A percentile compares a stretch with the other conserved stretches of the same genome.
These are phyloP conservation scores for Akanthomyces muscarius DNA, from an alignment of 2,329 filamentous ascomycete species.

Conservation along the genomic window DNA sequence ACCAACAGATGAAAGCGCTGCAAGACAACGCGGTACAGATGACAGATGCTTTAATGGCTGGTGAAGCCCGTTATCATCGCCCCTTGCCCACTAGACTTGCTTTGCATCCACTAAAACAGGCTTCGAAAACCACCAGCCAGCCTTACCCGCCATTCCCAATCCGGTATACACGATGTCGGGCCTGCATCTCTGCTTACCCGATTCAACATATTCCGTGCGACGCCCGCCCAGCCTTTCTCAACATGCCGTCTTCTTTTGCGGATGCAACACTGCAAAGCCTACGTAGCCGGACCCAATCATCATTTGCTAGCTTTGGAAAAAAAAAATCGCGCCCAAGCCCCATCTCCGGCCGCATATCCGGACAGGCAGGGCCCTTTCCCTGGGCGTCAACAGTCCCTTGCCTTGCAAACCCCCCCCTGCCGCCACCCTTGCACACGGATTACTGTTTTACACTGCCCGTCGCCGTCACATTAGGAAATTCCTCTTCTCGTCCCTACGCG, in stretches of 20 bases:
- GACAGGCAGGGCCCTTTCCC: background rate
- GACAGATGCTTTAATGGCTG: too few species aligned
- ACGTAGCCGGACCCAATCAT: background rate
- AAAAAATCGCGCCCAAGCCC: background rate
- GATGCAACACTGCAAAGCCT: background rate
- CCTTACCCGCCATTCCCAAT: conserved; percentile 1
- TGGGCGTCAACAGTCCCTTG: background rate
- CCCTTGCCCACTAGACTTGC: too few species aligned
- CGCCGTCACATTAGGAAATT: too few species aligned
- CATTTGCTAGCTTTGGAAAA: background rate
- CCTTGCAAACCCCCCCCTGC: background rate
- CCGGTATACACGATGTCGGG: background rate
- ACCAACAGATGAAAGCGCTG: too few species aligned
- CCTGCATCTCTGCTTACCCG: conserved; percentile 10
- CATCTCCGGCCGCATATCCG: conserved; percentile 14
- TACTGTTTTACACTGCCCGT: background rate
- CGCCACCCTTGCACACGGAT: background rate
- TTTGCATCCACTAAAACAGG: background rate
- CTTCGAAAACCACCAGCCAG: background rate
- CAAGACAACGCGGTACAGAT: too few species aligned
- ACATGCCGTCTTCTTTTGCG: background rate
- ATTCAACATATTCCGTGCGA: conserved; percentile 1
- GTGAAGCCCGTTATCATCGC: too few species aligned
- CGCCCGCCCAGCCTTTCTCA: background rate
- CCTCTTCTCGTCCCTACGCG: too few species aligned